Evolutionary conservation across 2,329 filamentous ascomycete species (phyloP).

Genomic region (Fusarium sp.): DNA sequence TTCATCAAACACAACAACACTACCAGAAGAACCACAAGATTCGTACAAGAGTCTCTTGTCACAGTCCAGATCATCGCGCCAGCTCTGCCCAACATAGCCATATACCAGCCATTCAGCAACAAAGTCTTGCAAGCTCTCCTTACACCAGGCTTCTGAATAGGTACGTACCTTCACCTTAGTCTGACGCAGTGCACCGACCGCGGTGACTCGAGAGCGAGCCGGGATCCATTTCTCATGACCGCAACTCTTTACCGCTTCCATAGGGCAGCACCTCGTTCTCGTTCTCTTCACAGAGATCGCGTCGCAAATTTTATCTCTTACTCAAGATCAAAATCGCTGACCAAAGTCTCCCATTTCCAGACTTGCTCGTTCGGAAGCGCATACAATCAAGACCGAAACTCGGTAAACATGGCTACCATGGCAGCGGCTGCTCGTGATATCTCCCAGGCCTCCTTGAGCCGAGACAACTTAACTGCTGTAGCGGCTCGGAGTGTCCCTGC

Average conservation of each 20-base stretch:
- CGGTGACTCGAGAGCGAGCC: slow-evolving; percentile 42
- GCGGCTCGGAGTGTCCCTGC: slow-evolving; percentile 72
- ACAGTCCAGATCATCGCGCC: slow-evolving; percentile 70
- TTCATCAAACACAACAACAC: slow-evolving; percentile 62
- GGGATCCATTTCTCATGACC: slow-evolving; percentile 20
- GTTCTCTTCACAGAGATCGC: slow-evolving; percentile 11
- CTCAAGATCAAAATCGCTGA: slow-evolving; percentile 30
- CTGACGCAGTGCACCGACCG: slow-evolving; percentile 15
- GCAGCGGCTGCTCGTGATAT: slow-evolving; percentile 76
- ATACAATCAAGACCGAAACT: slow-evolving; percentile 48
- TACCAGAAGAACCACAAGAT: slow-evolving; percentile 62
- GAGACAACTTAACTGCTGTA: slow-evolving; percentile 81
- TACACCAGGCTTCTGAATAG: slow-evolving; percentile 47
- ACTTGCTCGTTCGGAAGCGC: slow-evolving; percentile 62
- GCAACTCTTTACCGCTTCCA: slow-evolving; percentile 13
- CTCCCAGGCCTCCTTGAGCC: slow-evolving; percentile 68
- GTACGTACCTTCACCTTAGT: slow-evolving; percentile 46
- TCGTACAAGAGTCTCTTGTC: slow-evolving; percentile 69
- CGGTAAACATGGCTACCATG: slow-evolving; percentile 72
- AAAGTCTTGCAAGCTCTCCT: slow-evolving; percentile 43
- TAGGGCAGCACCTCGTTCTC: neutral
- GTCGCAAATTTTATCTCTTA: slow-evolving; percentile 15
- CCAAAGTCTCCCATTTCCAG: slow-evolving; percentile 45
- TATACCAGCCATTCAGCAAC: slow-evolving; percentile 44
- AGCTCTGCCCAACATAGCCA: slow-evolving; percentile 55